Percentiles rank a stretch among this genome's conserved stretches.
Evolutionary conservation across 2,329 filamentous ascomycete genomes (phyloP).

Genomic region (Chrysoporthe deuterocubensis): DNA sequence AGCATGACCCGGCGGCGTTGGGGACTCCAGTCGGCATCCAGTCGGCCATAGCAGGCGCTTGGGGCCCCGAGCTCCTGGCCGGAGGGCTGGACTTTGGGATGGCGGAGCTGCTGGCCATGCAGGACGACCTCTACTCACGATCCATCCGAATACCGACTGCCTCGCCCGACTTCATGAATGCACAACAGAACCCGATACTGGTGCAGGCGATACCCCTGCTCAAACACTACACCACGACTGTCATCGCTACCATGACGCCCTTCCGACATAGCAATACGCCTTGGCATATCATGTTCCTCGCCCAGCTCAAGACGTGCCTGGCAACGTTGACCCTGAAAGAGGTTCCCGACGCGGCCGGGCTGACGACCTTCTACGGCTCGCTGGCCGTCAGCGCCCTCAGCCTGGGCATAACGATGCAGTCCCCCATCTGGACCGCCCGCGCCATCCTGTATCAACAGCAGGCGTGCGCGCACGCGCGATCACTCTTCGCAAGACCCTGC

Average conservation of each 20-base stretch:
- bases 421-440: constrained; percentile 38
- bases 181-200: constrained; percentile 34
- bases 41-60: not conserved
- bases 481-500: constrained; percentile 39
- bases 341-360: constrained; percentile 39
- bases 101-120: not conserved
- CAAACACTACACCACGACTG: constrained; percentile 42
- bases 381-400: constrained; percentile 46
- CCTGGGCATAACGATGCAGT: constrained; percentile 36
- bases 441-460: constrained; percentile 35
- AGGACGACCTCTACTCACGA: not conserved
- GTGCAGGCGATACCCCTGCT: constrained; percentile 40
- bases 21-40: not conserved
- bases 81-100: not conserved
- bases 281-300: constrained; percentile 46
- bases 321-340: constrained; percentile 43
- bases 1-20: too few relatives aligned
- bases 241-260: constrained; percentile 42
- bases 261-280: constrained; percentile 44
- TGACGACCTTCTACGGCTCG: constrained; percentile 43
- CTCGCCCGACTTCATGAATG: not conserved
- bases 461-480: constrained; percentile 36
- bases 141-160: not conserved
- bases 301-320: constrained; percentile 41
- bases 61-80: not conserved